Evolutionary conservation across 805 yeast genomes (phyloP).

Genomic region (Candida oleophila): DNA sequence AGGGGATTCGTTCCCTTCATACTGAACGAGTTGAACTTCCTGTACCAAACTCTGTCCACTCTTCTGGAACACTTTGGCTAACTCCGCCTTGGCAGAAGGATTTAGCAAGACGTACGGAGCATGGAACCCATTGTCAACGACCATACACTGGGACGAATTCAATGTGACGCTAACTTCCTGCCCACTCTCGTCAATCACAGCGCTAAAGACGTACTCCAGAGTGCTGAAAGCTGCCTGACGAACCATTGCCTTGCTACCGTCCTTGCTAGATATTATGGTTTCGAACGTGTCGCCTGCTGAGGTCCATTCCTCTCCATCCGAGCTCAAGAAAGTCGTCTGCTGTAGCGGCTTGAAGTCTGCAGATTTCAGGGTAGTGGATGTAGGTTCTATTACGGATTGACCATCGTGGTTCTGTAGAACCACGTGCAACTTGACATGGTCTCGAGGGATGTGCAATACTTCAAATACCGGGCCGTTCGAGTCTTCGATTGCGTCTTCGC

Average conservation of each 20-base stretch:
- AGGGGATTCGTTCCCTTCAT: no score
- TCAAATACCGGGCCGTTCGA: neutral
- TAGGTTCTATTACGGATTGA: neutral
- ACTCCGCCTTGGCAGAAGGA: slow-evolving; percentile 32
- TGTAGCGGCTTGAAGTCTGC: slow-evolving; percentile 9
- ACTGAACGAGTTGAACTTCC: slow-evolving; percentile 16
- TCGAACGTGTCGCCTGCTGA: slow-evolving; percentile 26
- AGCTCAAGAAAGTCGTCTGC: slow-evolving; percentile 21
- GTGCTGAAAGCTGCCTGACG: slow-evolving; percentile 26
- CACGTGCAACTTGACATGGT: neutral
- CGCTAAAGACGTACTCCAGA: slow-evolving; percentile 22
- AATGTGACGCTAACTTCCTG: slow-evolving; percentile 17
- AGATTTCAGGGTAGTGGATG: neutral
- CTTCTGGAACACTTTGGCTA: slow-evolving; percentile 12
- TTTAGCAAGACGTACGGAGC: slow-evolving; percentile 40
- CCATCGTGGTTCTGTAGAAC: neutral
- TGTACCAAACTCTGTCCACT: slow-evolving; percentile 20
- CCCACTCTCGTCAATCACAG: slow-evolving; percentile 12
- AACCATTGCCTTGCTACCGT: slow-evolving; percentile 18
- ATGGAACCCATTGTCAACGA: slow-evolving; percentile 31
- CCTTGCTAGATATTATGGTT: slow-evolving; percentile 12
- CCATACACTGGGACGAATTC: slow-evolving; percentile 42
- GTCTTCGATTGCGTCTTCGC: neutral
- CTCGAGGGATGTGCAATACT: neutral
- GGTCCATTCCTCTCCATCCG: slow-evolving; percentile 21